phyloP scores from a whole-genome alignment of 2,329 filamentous ascomycete genomes.

The Cordyceps farinosa region DNA sequence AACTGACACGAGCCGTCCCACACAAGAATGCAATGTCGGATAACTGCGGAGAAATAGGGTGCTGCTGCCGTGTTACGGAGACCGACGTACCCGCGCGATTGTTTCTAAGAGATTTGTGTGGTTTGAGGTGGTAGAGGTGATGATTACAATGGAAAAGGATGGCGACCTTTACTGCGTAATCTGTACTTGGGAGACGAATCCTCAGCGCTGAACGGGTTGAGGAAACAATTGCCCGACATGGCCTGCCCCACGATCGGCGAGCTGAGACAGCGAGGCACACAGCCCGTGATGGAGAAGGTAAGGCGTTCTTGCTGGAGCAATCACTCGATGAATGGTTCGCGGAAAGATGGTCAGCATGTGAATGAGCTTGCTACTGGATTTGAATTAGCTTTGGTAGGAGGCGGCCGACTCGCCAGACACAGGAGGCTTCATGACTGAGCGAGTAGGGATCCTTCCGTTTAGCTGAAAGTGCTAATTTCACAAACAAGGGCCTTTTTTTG shows the following conservation, averaged over 20 bases:
- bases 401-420: background rate
- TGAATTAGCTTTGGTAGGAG: background rate
- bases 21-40: background rate
- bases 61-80: background rate
- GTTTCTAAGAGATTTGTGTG: background rate
- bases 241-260: slow-evolving; percentile 1
- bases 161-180: too few species aligned
- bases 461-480: slow-evolving; percentile 10
- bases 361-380: slow-evolving; percentile 4
- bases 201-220: background rate
- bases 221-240: background rate
- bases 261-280: slow-evolving; percentile 1
- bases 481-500: background rate
- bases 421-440: background rate
- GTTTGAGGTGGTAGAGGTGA: background rate
- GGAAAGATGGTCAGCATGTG: background rate
- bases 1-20: background rate
- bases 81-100: too few species aligned
- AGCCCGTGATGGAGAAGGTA: background rate
- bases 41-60: background rate
- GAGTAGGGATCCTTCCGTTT: background rate
- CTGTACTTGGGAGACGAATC: background rate
- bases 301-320: background rate
- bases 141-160: background rate
- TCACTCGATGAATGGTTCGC: background rate